Evolutionary conservation across 345 rosid species (phyloP), one percentile per base, ranked within the genome.

Genomic region (Adansonia digitata): DNA sequence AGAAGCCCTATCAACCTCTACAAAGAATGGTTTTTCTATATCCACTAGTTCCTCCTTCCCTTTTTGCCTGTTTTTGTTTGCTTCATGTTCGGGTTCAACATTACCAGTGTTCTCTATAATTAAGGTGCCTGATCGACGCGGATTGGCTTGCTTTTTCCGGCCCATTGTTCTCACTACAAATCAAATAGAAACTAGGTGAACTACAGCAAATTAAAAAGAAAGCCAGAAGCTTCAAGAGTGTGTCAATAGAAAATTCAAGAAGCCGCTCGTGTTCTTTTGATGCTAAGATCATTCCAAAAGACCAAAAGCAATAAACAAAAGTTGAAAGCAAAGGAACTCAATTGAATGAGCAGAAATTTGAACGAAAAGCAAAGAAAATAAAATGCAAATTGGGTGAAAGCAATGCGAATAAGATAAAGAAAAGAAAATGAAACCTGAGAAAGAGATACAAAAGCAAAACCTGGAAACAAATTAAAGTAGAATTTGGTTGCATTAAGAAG

Each of bases 141-240:
- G 96, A 64, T 84, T 87, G 59, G 89, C 71, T 78, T 91, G 97
- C 85, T 95, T 93, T 86, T 88, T 93, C 81, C 94, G 84, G 59
- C 98, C 99, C 97, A 91, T 93, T 69, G 26, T 69, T 69, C 72
- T 29, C 78, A 75, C 90, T 86, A 71, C 59, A 49, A 71, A 56
- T 55, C 74, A 68, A 57, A 75, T n/a, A 69, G 35, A 73, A 74
- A 69, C 75, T 34, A 29, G 66, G 77, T 68, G 45, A 46, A 72
- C 12, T 24, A 18, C 27, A 71, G 69, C 62, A 31, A 73, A 63
- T 4, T 5, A 59, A 53, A 64, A 64, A 51, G 12, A 56, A 74
- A 70, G 10, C 22, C 22, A 72, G 49, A 42, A 72, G 64, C 49
- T 52, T 66, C 40, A 22, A 55, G 17, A 22, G 37, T 39, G 35